phyloP scores from a whole-genome alignment of 2,329 filamentous ascomycete genomes.

The Raffaelea arxii region DNA sequence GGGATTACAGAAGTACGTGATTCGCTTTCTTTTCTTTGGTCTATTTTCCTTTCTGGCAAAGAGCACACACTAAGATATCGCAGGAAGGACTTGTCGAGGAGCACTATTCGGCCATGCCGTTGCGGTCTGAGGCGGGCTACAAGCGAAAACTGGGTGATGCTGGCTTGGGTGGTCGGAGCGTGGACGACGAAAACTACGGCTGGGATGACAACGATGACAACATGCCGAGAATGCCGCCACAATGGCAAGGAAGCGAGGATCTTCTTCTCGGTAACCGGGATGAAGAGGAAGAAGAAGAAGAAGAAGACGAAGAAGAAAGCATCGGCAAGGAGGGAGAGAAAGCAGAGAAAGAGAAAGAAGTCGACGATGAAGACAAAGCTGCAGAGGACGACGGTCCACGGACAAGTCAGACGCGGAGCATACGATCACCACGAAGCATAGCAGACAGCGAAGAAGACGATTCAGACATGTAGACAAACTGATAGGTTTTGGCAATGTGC shows the following conservation, averaged over 20 bases:
- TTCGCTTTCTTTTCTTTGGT: not conserved
- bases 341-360: slow-evolving; percentile 1
- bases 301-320: no score
- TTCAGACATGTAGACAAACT: slow-evolving; percentile 8
- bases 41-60: slow-evolving; percentile 1
- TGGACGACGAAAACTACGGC: slow-evolving; percentile 61
- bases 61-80: no score
- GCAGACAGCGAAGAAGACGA: slow-evolving; percentile 14
- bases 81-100: slow-evolving; percentile 21
- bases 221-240: slow-evolving; percentile 49
- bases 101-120: slow-evolving; percentile 25
- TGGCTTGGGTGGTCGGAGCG: slow-evolving; percentile 49
- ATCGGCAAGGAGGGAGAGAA: slow-evolving; percentile 7
- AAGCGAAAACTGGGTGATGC: slow-evolving; percentile 59
- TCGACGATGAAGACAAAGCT: not conserved
- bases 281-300: slow-evolving; percentile 11
- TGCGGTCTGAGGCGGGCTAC: slow-evolving; percentile 22
- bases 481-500: no score
- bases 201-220: slow-evolving; percentile 61
- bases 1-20: slow-evolving; percentile 33
- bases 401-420: not conserved
- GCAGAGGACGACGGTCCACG: not conserved
- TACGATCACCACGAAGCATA: slow-evolving; percentile 7
- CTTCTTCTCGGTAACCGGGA: slow-evolving; percentile 35
- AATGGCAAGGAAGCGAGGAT: slow-evolving; percentile 60